Evolutionary conservation across 176 grass and related monocot genomes (phyloP).

Genomic region (Panicum miliaceum): DNA sequence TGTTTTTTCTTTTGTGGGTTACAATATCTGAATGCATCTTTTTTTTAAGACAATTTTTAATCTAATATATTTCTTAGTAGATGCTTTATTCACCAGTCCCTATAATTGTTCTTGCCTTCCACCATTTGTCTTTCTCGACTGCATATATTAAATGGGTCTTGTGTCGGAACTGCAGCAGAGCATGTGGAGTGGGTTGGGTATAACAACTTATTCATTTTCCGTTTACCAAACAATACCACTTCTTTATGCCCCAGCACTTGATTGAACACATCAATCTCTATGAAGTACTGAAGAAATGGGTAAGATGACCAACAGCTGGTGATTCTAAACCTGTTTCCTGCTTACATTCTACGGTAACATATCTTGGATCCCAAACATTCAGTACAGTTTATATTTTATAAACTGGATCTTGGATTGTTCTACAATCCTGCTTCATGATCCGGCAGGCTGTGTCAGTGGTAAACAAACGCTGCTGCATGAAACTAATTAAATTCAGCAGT

Average conservation of each 20-base stretch:
- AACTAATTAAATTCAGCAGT: not conserved
- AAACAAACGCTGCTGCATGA: not conserved
- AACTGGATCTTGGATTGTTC: slow-evolving; percentile 19
- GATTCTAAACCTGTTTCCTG: not conserved
- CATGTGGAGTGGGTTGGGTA: slow-evolving; percentile 33
- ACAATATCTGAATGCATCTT: not conserved
- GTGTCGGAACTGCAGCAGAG: slow-evolving; percentile 22
- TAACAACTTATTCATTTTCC: not conserved
- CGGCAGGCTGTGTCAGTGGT: not conserved
- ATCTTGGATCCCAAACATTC: slow-evolving; percentile 12
- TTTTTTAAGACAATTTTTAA: not conserved
- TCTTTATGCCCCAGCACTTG: not conserved
- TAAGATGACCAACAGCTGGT: not conserved
- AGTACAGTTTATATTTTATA: not conserved
- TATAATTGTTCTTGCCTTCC: slow-evolving; percentile 5
- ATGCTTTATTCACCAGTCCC: slow-evolving; percentile 24
- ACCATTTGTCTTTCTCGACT: slow-evolving; percentile 29
- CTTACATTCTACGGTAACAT: not conserved
- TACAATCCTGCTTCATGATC: not conserved
- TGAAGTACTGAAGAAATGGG: not conserved
- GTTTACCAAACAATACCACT: not conserved
- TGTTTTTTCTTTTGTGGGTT: not conserved
- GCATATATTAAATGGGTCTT: slow-evolving; percentile 10
- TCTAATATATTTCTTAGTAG: not conserved
- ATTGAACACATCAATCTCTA: slow-evolving; percentile 27